Base-by-base conservation (phyloP, 345 rosid genomes). In the Ailanthus altissimus region DNA sequence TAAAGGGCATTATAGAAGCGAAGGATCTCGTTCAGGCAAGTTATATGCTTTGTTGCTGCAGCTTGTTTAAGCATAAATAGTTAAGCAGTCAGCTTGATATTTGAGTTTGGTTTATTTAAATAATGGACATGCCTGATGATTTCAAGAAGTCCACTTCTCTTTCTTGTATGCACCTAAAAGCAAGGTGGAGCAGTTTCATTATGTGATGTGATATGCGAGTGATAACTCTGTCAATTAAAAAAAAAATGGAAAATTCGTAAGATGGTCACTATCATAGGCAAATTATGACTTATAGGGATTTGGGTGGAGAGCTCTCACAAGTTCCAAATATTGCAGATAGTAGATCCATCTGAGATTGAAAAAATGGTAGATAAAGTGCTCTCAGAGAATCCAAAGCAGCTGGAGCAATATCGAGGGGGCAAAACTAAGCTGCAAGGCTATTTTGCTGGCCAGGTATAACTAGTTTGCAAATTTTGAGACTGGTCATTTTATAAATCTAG, bases 11-110 rank as follows among this genome's bases (percentile, higher is more conserved):
- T 82, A 95, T 95, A 62, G 78, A 89, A 82, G 96, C 82, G 76
- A 93, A 92, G 84, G 91, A 92, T 79, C 84, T 95, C 83, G 96
- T 93, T 81, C 99, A 93, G 96, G 99, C 75, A 89, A 88, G 95
- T 86, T 67, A 26, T 73, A 74, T 67, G 64, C 68, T 81, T 79
- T 73, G 21, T 47, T 50, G 59, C 59, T 72, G n/a, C 26, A 69
- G 21, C 72, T 53, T 74, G 32, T 66, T 45, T 67, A 49, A 15
- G 23, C 49, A 40, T 36, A 57, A 46, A 54, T 9, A 51, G 54
- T 51, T n/a, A 26, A 62, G 28, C 32, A 20, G 38, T n/a, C 45
- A 3, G 21, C 32, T 49, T 9, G n/a, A 50, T 64, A 20, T 61
- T 54, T 49, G 47, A 49, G 26, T 54, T 72, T 63, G 63, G 64